Evolutionary conservation across 768 basidiomycete species (phyloP), one percentile per base, ranked within the genome.

Genomic region (Tulasnella sp.): DNA sequence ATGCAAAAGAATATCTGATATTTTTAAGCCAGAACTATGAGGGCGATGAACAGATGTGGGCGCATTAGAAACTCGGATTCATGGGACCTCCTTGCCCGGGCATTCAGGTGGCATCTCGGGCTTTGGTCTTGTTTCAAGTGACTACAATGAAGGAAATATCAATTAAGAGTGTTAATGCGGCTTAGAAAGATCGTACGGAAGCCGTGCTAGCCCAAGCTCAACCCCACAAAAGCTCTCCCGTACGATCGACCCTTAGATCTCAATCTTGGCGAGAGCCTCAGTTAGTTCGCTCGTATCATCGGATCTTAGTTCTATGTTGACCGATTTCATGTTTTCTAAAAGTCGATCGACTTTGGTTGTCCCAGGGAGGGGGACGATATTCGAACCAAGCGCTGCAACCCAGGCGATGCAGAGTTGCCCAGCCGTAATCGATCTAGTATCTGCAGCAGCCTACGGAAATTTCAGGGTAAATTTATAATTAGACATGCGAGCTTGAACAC

Each of bases 321-420:
- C 9, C 12, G 76, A 58, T 31, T 72, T 19, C 46, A 77, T 58
- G 58, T 77, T 77, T 24, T 79, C 78, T 52, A 10, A 8, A 39
- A 36, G 38, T 19, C 78, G 78, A 10, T 36, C 71, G 2, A 52
- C 34, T 27, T 79, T 79, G 34, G 31, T 46, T 21, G 78, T 39
- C 14, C 89, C 89, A 0, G 89, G 88, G 31, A 89, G 85, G 3
- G 89, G 88, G 77, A 89, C 84, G 39, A 88, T 87, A 81, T 88
- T 85, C 0, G 82, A 27, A 4, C 87, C 87, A 3, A 86, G 84
- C 0, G 86, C 83, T 12, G 82, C 73, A 0, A 88, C 87, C 88
- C 88, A 88, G 1, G 86, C 86, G 52, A 87, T 83, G 80, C 83
- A 83, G 19, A 88, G 83, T 81, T 87, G 85, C 0, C 84, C 86